Conservation (phyloP, 202 grass and related monocot genomes). For the Brachypodium distachyon region DNA sequence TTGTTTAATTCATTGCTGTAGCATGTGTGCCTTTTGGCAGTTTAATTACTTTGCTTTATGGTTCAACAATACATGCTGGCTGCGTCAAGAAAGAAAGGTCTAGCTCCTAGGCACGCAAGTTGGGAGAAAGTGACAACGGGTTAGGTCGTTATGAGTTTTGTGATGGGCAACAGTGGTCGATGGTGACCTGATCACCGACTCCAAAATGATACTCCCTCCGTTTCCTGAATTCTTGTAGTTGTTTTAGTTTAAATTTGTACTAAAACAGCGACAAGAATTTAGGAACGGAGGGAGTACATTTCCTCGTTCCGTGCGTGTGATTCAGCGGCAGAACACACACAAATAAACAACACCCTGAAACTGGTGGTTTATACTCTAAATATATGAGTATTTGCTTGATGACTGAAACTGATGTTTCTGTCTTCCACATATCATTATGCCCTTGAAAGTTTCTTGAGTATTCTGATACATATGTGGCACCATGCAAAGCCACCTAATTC, state of each 20-base stretch:
- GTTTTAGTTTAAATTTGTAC: no score
- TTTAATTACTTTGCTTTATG: not conserved
- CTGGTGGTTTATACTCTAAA: no score
- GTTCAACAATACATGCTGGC: conserved; percentile 9
- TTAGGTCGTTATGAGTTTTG: conserved; percentile 29
- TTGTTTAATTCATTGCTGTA: not conserved
- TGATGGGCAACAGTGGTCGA: not conserved
- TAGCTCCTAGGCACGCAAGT: conserved; percentile 8
- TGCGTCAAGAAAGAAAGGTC: not conserved
- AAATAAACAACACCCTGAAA: no score
- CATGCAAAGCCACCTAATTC: not conserved
- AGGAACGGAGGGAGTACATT: no score
- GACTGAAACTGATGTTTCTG: not conserved
- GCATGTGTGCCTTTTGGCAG: not conserved
- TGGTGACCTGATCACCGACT: not conserved
- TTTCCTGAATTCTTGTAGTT: no score
- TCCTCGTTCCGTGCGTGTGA: no score
- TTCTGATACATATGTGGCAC: not conserved
- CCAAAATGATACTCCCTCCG: no score
- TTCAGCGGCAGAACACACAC: no score
- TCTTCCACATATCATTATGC: not conserved
- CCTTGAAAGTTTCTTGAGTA: not conserved
- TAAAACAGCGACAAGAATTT: no score
- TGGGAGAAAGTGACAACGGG: conserved; percentile 28
- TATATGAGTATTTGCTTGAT: not conserved